Percentiles rank a stretch among this genome's conserved stretches.
Conservation (phyloP, 2,329 filamentous ascomycete species). For the Malbranchea cinnamomea region DNA sequence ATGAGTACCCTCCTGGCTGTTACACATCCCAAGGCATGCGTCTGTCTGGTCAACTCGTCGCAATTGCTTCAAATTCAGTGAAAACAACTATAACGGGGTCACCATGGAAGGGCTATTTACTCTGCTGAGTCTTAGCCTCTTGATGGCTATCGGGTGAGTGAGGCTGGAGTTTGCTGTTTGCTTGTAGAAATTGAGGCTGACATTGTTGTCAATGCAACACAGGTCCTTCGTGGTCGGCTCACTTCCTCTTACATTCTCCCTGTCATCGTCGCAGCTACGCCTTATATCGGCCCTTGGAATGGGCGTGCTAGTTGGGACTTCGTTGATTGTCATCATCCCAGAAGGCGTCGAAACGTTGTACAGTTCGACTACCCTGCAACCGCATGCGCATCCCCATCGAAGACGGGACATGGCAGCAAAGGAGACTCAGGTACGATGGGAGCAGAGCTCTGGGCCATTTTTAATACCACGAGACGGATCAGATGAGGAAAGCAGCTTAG, state of each 20-base stretch:
- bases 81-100: slow-evolving; percentile 26
- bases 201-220: slow-evolving; percentile 7
- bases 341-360: slow-evolving; percentile 90
- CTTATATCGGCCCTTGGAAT: slow-evolving; percentile 85
- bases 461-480: slow-evolving; percentile 1
- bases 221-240: slow-evolving; percentile 91
- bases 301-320: slow-evolving; percentile 86
- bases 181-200: neutral
- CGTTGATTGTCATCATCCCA: slow-evolving; percentile 91
- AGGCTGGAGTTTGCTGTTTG: neutral
- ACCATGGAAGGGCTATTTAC: slow-evolving; percentile 49
- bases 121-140: slow-evolving; percentile 47
- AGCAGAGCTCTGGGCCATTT: slow-evolving; percentile 1
- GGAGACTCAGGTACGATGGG: slow-evolving; percentile 7
- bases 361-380: slow-evolving; percentile 31
- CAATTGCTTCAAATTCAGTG: too few relatives aligned
- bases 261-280: slow-evolving; percentile 75
- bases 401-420: slow-evolving; percentile 18
- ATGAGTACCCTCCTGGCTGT: too few relatives aligned
- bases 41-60: too few relatives aligned
- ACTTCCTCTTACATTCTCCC: slow-evolving; percentile 72
- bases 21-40: too few relatives aligned
- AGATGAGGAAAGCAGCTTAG: too few relatives aligned
- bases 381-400: slow-evolving; percentile 19
- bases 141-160: slow-evolving; percentile 50